A percentile compares a stretch with the other conserved stretches of the same genome.
Evolutionary conservation across 805 yeast genomes (phyloP).

Genomic region (Blastobotrys terrestris): DNA sequence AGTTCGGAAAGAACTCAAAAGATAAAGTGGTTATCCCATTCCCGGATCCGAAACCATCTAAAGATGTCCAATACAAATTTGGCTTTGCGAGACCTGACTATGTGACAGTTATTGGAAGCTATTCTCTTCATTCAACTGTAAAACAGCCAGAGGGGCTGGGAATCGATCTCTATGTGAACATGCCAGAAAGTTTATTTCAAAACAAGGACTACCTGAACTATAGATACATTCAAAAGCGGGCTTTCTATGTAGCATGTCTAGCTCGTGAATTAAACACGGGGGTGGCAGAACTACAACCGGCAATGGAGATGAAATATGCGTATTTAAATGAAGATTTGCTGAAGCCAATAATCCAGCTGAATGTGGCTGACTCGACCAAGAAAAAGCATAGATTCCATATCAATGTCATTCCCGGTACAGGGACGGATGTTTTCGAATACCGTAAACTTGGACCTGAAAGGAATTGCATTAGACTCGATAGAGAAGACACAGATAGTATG

Average conservation of each 20-base stretch:
- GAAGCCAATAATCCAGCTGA: conserved; percentile 65
- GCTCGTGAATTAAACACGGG: conserved; percentile 50
- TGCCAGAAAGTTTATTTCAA: conserved; percentile 72
- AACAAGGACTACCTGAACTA: conserved; percentile 87
- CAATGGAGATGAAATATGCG: conserved; percentile 48
- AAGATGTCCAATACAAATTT: conserved; percentile 62
- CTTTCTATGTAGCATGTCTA: conserved; percentile 77
- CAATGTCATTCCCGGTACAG: conserved; percentile 67
- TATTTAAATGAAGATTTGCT: conserved; percentile 65
- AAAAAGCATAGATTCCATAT: conserved; percentile 51
- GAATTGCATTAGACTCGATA: conserved; percentile 72
- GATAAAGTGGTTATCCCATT: conserved; percentile 67
- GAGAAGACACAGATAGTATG: conserved; percentile 27
- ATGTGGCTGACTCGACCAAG: conserved; percentile 24
- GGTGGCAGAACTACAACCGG: conserved; percentile 42
- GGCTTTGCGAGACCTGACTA: conserved; percentile 63
- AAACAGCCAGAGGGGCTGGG: conserved; percentile 57
- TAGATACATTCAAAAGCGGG: conserved; percentile 82
- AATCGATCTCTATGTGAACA: conserved; percentile 73
- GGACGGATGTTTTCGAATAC: conserved; percentile 61
- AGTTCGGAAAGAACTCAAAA: conserved; percentile 35
- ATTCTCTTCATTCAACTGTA: conserved; percentile 79
- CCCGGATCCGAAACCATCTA: conserved; percentile 78
- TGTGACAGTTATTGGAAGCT: conserved; percentile 80
- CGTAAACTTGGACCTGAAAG: conserved; percentile 73